Evolutionary conservation across 1,284 basidiomycete species (phyloP), one percentile per base, ranked within the genome.

Genomic region (Moniliella sp.): DNA sequence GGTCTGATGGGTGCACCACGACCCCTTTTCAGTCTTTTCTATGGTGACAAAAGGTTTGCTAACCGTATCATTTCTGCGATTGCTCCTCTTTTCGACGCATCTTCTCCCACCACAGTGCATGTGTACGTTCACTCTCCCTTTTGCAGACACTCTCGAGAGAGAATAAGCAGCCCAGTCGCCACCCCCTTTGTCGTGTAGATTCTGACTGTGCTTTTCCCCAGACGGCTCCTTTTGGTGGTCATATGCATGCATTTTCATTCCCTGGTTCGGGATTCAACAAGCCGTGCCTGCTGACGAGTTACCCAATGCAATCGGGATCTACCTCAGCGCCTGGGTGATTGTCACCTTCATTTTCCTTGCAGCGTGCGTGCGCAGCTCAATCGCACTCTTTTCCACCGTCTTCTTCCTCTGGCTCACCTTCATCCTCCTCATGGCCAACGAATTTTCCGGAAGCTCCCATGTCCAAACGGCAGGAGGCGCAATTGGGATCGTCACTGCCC

Each of bases 321-420:
- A 31, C 30, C 18, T 31, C 8, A 15, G 19, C 18, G 30, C 19
- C 7, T 31, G 30, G 30, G 8, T 23, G 39, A 51, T 57, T 30
- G 55, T 57, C 18, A 57, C 54, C 1, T 37, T 39, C 30, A 41
- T 41, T 18, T 33, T 41, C 36, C 15, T 33, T 12, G n/a, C n/a
- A n/a, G n/a, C n/a, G n/a, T n/a, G n/a, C n/a, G 8, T 21, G 10
- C 28, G 28, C 7, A 46, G 45, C 3, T 46, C 44, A 7, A 42
- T 52, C n/a, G 51, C 40, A 11, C 39, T 58, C 18, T 48, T 74
- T 26, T 49, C 66, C 2, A 67, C 88, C 16, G 78, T 93, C 64
- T 67, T 71, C 57, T 72, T 72, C 65, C 69, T 91, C 4, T 67
- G 71, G 16, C 40, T 69, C 21, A 67, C 65, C 9, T 69, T 69